Evolutionary conservation across 179 eudicot genomes (phyloP).

Genomic region (Vitellaria paradoxa): DNA sequence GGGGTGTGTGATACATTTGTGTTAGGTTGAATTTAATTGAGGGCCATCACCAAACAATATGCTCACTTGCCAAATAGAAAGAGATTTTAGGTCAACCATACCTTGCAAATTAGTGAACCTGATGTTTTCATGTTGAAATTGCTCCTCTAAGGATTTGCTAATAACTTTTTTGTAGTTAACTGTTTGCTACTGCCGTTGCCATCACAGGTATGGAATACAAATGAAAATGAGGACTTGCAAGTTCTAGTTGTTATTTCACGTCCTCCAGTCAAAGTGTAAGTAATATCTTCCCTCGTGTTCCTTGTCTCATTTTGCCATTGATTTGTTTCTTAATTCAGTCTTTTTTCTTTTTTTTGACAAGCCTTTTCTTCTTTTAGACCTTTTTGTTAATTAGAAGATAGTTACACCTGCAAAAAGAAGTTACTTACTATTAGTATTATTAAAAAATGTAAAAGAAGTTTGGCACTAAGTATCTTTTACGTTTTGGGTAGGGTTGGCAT

Average conservation of each 20-base stretch:
- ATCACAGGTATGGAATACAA: slow-evolving; percentile 65
- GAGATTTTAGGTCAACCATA: background rate
- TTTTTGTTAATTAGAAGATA: background rate
- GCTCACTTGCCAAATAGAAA: background rate
- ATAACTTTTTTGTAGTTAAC: background rate
- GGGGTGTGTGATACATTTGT: background rate
- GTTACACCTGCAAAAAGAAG: background rate
- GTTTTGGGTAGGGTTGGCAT: background rate
- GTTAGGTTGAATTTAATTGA: background rate
- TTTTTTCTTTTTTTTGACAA: background rate
- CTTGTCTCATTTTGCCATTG: background rate
- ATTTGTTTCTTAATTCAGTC: background rate
- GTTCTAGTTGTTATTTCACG: slow-evolving; percentile 73
- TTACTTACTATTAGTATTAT: no score
- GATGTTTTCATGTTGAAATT: background rate
- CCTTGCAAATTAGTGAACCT: background rate
- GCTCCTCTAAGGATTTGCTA: background rate
- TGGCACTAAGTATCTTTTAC: background rate
- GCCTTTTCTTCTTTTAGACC: no score
- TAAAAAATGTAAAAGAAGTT: background rate
- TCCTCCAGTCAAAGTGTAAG: slow-evolving; percentile 88
- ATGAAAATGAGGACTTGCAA: slow-evolving; percentile 70
- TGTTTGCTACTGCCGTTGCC: slow-evolving; percentile 3
- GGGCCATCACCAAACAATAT: background rate
- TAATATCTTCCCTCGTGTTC: slow-evolving; percentile 8